Percentiles rank a stretch among this genome's conserved stretches.
Evolutionary conservation across 2,329 filamentous ascomycete genomes (phyloP).

Genomic region (Elsinoe batatas): DNA sequence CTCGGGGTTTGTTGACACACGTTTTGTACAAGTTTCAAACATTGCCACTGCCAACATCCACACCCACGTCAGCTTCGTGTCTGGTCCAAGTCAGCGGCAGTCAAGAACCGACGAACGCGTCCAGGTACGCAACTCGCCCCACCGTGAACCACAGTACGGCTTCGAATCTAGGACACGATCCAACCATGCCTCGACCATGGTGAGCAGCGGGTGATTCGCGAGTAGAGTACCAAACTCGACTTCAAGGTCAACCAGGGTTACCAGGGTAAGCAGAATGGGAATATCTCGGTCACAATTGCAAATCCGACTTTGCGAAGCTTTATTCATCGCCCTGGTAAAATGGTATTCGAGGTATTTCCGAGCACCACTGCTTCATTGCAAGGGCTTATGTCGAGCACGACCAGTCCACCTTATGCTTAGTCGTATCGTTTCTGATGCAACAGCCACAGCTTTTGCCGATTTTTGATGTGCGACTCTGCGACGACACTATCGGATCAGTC

Average conservation of each 20-base stretch:
- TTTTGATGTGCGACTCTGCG: background rate
- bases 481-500: background rate
- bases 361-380: background rate
- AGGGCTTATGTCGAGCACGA: background rate
- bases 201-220: background rate
- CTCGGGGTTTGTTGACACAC: constrained; percentile 2
- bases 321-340: background rate
- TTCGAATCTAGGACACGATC: background rate
- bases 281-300: background rate
- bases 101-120: background rate
- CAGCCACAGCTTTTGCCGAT: background rate
- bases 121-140: background rate
- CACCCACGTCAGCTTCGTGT: background rate
- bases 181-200: background rate
- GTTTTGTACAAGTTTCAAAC: background rate
- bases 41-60: background rate
- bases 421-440: background rate
- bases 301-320: background rate
- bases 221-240: background rate
- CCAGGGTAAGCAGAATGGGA: background rate
- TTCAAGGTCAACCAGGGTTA: background rate
- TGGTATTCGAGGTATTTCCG: constrained; percentile 2
- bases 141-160: background rate
- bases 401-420: background rate
- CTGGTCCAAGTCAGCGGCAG: background rate